Evolutionary conservation across 1,284 basidiomycete species (phyloP).

Genomic region (Exobasidium rhododendri): DNA sequence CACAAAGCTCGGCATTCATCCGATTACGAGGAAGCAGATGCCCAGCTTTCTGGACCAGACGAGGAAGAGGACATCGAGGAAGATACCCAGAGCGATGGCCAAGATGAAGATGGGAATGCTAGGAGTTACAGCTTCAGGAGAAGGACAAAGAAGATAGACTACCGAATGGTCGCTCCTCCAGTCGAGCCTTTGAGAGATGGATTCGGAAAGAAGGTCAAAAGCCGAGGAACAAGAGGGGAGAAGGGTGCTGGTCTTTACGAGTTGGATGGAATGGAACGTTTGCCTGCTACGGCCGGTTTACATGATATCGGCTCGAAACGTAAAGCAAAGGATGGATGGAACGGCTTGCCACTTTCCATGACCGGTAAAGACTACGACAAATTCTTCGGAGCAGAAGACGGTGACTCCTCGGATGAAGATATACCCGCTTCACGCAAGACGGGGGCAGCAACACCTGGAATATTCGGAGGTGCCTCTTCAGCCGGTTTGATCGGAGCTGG

Average conservation of each 20-base stretch:
- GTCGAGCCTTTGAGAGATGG: constrained; percentile 38
- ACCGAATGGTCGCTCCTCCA: constrained; percentile 45
- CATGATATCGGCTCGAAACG: constrained; percentile 5
- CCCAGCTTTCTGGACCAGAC: constrained; percentile 26
- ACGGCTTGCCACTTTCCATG: constrained; percentile 43
- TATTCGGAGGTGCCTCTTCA: constrained; percentile 21
- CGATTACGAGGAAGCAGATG: constrained; percentile 16
- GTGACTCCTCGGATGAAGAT: constrained; percentile 51
- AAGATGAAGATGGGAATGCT: not conserved
- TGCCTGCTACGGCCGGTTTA: not conserved
- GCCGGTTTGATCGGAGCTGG: constrained; percentile 37
- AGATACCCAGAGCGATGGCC: constrained; percentile 25
- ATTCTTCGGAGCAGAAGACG: constrained; percentile 45
- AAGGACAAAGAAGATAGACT: constrained; percentile 50
- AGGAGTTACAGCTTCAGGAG: constrained; percentile 40
- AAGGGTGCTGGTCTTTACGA: constrained; percentile 3
- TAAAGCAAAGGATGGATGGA: constrained; percentile 43
- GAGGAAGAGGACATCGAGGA: constrained; percentile 39
- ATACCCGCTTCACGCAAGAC: constrained; percentile 24
- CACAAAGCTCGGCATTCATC: constrained; percentile 6
- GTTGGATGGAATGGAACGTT: constrained; percentile 7
- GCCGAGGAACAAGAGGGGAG: not conserved
- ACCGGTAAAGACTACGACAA: constrained; percentile 47
- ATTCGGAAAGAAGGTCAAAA: constrained; percentile 30
- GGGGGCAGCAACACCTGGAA: constrained; percentile 20